phyloP scores from a whole-genome alignment of 148 eudicot genomes.

The Rheum nobile region DNA sequence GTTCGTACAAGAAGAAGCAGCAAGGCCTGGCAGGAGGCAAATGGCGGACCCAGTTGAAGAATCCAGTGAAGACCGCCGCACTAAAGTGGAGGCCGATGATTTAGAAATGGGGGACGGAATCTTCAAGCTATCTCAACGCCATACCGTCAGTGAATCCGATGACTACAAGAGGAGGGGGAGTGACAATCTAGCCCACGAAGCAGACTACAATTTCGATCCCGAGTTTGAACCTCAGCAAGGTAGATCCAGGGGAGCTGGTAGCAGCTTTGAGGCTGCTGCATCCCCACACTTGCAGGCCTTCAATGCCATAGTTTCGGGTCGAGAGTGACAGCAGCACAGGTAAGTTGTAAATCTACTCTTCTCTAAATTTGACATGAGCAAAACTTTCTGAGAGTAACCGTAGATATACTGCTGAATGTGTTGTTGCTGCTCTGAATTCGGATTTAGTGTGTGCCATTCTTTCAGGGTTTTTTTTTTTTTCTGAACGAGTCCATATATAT shows the following conservation, averaged over 20 bases:
- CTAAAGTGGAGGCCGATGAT: slow-evolving; percentile 57
- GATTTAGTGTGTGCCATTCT: not conserved
- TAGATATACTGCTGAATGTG: not conserved
- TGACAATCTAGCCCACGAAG: slow-evolving; percentile 17
- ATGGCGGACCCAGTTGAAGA: slow-evolving; percentile 10
- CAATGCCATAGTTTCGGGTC: slow-evolving; percentile 3
- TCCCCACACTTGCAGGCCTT: slow-evolving; percentile 18
- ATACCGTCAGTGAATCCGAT: slow-evolving; percentile 23
- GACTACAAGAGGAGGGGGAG: slow-evolving; percentile 28
- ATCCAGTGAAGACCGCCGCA: slow-evolving; percentile 26
- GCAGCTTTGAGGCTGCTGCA: slow-evolving; percentile 18
- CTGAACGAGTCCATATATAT: not conserved
- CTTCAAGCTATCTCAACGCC: slow-evolving; percentile 54
- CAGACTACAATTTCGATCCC: slow-evolving; percentile 14
- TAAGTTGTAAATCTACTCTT: not conserved
- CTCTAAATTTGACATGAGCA: not conserved
- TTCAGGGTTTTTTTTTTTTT: not conserved
- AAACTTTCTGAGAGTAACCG: not conserved
- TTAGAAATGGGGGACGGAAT: slow-evolving; percentile 52
- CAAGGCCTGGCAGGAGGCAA: slow-evolving; percentile 21
- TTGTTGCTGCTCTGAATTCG: no score
- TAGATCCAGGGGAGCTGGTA: slow-evolving; percentile 11
- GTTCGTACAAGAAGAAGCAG: slow-evolving; percentile 31
- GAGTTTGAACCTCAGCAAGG: slow-evolving; percentile 17
- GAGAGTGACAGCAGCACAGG: not conserved